Base-by-base conservation (phyloP, 768 basidiomycete species). In the Mrakia blollopis region DNA sequence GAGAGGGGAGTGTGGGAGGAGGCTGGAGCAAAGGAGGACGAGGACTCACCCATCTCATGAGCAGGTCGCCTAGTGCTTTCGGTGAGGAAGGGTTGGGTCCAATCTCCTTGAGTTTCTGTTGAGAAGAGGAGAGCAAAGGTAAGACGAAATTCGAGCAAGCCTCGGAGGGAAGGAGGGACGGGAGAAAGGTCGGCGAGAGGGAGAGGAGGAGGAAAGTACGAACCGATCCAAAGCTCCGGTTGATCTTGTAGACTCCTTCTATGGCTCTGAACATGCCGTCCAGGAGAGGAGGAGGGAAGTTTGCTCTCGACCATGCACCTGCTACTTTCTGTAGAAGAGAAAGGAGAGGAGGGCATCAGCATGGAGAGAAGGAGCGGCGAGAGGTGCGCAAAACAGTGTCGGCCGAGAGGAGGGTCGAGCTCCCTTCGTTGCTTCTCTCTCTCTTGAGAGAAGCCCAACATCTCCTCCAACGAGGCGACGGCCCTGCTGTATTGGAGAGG, bases 181-280 rank as follows among this genome's bases (percentile, higher is more conserved):
- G 41, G 50, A n/a, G 28, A 35, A n/a, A 25, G 32, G n/a, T 73
- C 28, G n/a, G 50, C 35, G 37, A 35, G 30, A 41, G 4, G 44
- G n/a, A n/a, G 76, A 74, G 50, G 71, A 47, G 16, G 28, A 6
- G 63, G 28, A n/a, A n/a, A 8, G 35, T 21, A 80, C 89, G 80
- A 79, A 95, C 94, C 67, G 87, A 85, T 74, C 93, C 88, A 78
- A 99, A 87, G 0, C 86, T 84, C 75, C 94, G 89, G 85, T 94
- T 98, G 30, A 93, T 91, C 83, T 93, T 92, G 86, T 94, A 99
- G 28, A 98, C 89, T 32, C 87, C 88, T 84, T 99, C 97, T 72
- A 98, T 89, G 80, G 91, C 90, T 79, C 97, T 87, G 84, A 99
- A 99, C 92, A 98, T 96, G 72, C 87, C 84, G 84, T 99, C 97